A percentile compares a stretch with the other conserved stretches of the same genome.
Conservation (phyloP, 2,329 filamentous ascomycete species). For the Trichoderma koningiopsis region DNA sequence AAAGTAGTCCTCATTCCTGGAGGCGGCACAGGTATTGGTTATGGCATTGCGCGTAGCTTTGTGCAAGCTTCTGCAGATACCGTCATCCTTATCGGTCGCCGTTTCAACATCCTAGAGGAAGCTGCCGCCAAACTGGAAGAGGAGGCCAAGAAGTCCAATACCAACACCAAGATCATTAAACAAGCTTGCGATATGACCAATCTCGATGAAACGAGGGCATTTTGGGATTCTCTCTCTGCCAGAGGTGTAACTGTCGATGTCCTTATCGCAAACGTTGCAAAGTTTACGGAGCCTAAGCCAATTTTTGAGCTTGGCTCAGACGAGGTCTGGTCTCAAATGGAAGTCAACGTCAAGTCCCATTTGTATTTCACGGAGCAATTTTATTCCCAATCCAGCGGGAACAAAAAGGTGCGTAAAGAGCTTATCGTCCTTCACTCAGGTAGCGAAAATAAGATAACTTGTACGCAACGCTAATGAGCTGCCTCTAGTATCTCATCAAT, state of each 20-base stretch:
- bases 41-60: slow-evolving; percentile 62
- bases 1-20: slow-evolving; percentile 66
- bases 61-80: slow-evolving; percentile 41
- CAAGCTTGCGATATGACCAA: not conserved
- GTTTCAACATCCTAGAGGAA: slow-evolving; percentile 24
- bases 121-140: not conserved
- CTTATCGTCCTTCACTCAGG: not conserved
- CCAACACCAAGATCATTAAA: not conserved
- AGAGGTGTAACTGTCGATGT: slow-evolving; percentile 30
- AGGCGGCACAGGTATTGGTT: slow-evolving; percentile 64
- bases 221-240: slow-evolving; percentile 29
- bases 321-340: not conserved
- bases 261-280: slow-evolving; percentile 32
- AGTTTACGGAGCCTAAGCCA: not conserved
- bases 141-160: not conserved
- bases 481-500: not conserved
- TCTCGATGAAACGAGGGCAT: not conserved
- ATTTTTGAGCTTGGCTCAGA: not conserved
- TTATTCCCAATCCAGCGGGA: no score
- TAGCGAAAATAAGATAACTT: not conserved
- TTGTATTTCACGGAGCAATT: no score
- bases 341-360: no score
- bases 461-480: not conserved
- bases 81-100: slow-evolving; percentile 44
- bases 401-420: no score